Base-by-base conservation (phyloP, 352 stramenopile species). In the Globisporangium radiosum region DNA sequence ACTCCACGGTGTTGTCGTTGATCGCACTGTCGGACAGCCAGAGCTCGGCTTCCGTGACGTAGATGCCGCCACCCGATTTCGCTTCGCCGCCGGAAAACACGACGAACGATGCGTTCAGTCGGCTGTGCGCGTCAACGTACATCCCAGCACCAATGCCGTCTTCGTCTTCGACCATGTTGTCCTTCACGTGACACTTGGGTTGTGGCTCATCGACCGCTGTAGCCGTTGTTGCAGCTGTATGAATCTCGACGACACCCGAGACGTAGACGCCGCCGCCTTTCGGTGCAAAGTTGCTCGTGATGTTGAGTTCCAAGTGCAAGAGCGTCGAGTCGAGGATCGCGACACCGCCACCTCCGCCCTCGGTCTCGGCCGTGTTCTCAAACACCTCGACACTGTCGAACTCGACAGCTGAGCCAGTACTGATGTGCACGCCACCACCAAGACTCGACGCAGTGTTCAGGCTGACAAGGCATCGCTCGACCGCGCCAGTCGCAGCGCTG, bases 181-280 rank as follows among this genome's bases (percentile, higher is more conserved):
- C 44, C 5, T 19, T 39, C 11, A 66, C 45, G 9, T 47, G 2
- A 13, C 61, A 66, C 7, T 7, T 40, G 0, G 15, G 15, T 33
- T 33, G 25, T 33, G 25, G 25, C 25, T 33, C 1, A 37, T n/a
- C 4, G 25, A 49, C 1, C 25, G 25, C 25, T 33, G 25, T 33
- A 33, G 25, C 25, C 25, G 25, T 33, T 33, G 25, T 33, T 13
- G 40, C 40, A 8, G 7, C 40, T 2, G 40, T 44, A 13, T 44
- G 7, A 5, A 66, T 7, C 8, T 37, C 42, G 5, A 47, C 47
- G 25, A 14, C 17, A 4, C 62, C 69, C 1, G 36, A 54, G 1
- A 36, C 58, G 44, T 59, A 78, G 9, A 78, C 50, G 10, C 72
- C 72, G 8, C 52, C 72, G 9, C 72, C 72, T 10, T 36, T 55